Percentiles rank a stretch among this genome's conserved stretches.
Evolutionary conservation across 768 basidiomycete genomes (phyloP).

Genomic region (Termitomyces sp.): DNA sequence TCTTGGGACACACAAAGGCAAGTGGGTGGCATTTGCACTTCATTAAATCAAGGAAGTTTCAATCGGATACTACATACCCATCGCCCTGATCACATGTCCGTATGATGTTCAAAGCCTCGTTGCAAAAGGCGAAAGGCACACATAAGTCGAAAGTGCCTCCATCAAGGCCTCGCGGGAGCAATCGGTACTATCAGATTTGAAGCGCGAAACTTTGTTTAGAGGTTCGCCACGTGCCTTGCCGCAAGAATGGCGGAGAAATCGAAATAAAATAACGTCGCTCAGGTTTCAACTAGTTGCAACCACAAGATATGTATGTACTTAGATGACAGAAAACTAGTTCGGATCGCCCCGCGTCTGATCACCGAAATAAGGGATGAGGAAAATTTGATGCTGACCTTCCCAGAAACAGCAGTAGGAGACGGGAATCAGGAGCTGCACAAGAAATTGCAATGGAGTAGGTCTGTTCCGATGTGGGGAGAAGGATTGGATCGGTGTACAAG

Average conservation of each 20-base stretch:
- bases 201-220: background rate
- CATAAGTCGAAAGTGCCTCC: background rate
- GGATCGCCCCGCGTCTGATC: background rate
- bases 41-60: background rate
- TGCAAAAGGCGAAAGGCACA: background rate
- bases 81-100: constrained; percentile 1
- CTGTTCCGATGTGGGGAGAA: background rate
- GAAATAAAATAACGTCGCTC: background rate
- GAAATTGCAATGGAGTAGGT: background rate
- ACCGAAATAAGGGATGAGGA: background rate
- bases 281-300: background rate
- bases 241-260: no score
- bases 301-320: no score
- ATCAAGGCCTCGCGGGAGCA: background rate
- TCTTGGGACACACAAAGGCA: constrained; percentile 6
- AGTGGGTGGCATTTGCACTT: constrained; percentile 5
- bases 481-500: background rate
- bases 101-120: background rate
- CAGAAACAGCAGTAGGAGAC: background rate
- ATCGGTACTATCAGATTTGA: background rate
- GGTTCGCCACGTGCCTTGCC: background rate
- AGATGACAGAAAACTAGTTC: background rate
- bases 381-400: background rate
- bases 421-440: background rate
- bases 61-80: background rate